phyloP scores from a whole-genome alignment of 2,329 filamentous ascomycete species.

The Pezicula carpinea region DNA sequence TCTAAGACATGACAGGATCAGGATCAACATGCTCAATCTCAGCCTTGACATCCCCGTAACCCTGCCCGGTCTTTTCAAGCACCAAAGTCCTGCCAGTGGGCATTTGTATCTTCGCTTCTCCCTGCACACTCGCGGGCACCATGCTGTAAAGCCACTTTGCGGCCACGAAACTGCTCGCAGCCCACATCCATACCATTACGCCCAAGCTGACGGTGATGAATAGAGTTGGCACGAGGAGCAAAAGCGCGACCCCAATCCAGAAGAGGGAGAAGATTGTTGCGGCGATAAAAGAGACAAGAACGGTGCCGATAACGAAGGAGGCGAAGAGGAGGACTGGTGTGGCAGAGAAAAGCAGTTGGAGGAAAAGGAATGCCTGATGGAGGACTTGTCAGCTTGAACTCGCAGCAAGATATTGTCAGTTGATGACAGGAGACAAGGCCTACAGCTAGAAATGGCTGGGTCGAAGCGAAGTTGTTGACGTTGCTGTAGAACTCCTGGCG shows the following conservation, averaged over 20 bases:
- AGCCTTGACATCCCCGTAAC: slow-evolving; percentile 8
- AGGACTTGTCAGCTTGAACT: slow-evolving; percentile 5
- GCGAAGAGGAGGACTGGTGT: slow-evolving; percentile 66
- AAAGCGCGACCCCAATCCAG: slow-evolving; percentile 60
- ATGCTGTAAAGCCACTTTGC: slow-evolving; percentile 41
- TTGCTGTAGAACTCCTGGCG: slow-evolving; percentile 52
- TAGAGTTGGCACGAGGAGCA: slow-evolving; percentile 65
- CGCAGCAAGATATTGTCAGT: slow-evolving; percentile 1
- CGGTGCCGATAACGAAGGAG: slow-evolving; percentile 57
- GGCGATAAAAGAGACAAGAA: slow-evolving; percentile 56
- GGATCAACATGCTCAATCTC: slow-evolving; percentile 20
- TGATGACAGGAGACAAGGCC: slow-evolving; percentile 23
- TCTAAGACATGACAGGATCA: no score
- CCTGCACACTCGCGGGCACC: slow-evolving; percentile 17
- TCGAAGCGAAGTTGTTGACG: slow-evolving; percentile 50
- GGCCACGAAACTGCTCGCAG: slow-evolving; percentile 51
- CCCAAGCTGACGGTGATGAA: slow-evolving; percentile 60
- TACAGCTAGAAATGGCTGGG: slow-evolving; percentile 68
- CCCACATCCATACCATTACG: slow-evolving; percentile 64
- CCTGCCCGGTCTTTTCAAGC: slow-evolving; percentile 18
- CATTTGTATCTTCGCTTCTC: slow-evolving; percentile 13
- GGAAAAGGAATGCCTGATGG: slow-evolving; percentile 59
- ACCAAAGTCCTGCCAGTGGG: slow-evolving; percentile 18
- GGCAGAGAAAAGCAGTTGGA: slow-evolving; percentile 60
- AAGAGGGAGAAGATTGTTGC: slow-evolving; percentile 64